Percentiles rank a stretch among this genome's conserved stretches.
phyloP scores from a whole-genome alignment of 495 filamentous ascomycete species.

The Aspergillus bridgeri region DNA sequence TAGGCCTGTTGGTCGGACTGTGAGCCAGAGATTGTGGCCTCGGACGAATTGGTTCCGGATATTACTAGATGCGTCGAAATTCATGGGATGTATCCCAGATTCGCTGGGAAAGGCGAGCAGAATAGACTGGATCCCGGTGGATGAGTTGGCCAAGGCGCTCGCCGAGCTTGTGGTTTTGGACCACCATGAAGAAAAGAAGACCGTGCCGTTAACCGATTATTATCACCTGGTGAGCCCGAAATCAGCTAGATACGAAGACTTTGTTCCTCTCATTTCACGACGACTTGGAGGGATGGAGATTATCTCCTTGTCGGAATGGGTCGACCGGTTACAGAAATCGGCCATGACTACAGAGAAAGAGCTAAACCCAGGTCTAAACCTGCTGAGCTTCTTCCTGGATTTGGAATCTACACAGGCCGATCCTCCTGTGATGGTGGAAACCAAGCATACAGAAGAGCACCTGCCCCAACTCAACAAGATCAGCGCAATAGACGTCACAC shows the following conservation, averaged over 20 bases:
- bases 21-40: slow-evolving; percentile 41
- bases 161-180: slow-evolving; percentile 22
- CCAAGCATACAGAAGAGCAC: background rate
- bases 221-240: slow-evolving; percentile 9
- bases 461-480: slow-evolving; percentile 23
- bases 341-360: background rate
- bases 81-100: slow-evolving; percentile 1
- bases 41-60: slow-evolving; percentile 54
- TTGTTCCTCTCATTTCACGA: background rate
- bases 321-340: background rate
- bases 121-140: slow-evolving; percentile 41
- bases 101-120: background rate
- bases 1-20: slow-evolving; percentile 36
- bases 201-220: background rate
- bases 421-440: slow-evolving; percentile 2
- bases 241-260: background rate
- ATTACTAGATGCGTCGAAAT: slow-evolving; percentile 29
- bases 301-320: slow-evolving; percentile 7
- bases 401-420: slow-evolving; percentile 2
- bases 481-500: slow-evolving; percentile 31
- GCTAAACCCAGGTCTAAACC: background rate
- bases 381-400: slow-evolving; percentile 10
- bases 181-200: background rate
- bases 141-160: slow-evolving; percentile 32
- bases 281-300: background rate